A percentile compares a stretch with the other conserved stretches of the same genome.
These are phyloP conservation scores for Cudoniella acicularis DNA, from an alignment of 495 filamentous ascomycete species.

Conservation along the genomic window DNA sequence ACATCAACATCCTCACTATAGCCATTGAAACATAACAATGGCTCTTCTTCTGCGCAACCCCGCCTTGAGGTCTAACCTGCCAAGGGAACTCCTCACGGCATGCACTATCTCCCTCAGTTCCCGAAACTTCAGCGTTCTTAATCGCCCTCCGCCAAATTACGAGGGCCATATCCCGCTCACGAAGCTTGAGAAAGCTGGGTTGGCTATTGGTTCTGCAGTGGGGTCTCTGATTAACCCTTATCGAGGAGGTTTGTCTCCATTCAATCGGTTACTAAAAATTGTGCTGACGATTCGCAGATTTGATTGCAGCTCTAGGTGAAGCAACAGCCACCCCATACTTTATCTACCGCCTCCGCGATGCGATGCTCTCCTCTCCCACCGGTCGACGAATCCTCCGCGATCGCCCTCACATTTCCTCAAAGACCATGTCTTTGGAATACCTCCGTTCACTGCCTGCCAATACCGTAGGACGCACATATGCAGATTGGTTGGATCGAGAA, in stretches of 20 bases:
- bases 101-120: conserved; percentile 18
- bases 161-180: conserved; percentile 90
- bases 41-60: conserved; percentile 17
- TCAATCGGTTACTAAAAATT: conserved; percentile 1
- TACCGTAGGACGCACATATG: conserved; percentile 83
- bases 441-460: conserved; percentile 69
- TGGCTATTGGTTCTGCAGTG: conserved; percentile 81
- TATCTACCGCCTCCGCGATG: conserved; percentile 84
- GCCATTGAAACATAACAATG: conserved; percentile 7
- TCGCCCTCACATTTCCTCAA: conserved; percentile 81
- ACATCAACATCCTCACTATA: neutral
- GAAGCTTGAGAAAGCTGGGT: conserved; percentile 63
- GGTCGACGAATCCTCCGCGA: conserved; percentile 90
- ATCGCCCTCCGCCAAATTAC: conserved; percentile 81
- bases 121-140: conserved; percentile 67
- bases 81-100: conserved; percentile 19
- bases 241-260: conserved; percentile 35
- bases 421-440: conserved; percentile 63
- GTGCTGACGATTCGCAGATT: conserved; percentile 50
- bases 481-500: conserved; percentile 84
- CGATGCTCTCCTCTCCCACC: conserved; percentile 80
- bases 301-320: conserved; percentile 92
- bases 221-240: conserved; percentile 75
- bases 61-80: conserved; percentile 10
- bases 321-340: conserved; percentile 93